Base-by-base conservation (phyloP, 2,329 filamentous ascomycete species). In the Volutella citrinella region DNA sequence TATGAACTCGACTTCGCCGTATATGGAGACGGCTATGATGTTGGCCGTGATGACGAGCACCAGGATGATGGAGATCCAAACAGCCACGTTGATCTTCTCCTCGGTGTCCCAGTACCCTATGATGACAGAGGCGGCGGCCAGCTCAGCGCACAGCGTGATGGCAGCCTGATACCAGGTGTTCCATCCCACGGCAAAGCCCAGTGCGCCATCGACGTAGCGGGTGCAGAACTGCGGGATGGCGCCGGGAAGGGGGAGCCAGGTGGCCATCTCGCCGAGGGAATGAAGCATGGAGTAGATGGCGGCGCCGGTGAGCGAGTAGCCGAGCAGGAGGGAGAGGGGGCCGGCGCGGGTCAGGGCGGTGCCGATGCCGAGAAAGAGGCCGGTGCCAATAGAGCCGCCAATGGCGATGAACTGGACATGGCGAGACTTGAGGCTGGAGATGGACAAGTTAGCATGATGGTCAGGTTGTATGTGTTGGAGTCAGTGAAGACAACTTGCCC, bases 1-100 rank as follows among this genome's bases (percentile, higher is more conserved):
- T 7, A 32, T 32, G 16, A 38, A 38, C 17, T 38, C 35, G 8
- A 30, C 30, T 10, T 33, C 30, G 14, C 35, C 35, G 14, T 32
- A 37, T 13, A 27, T 32, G 10, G 30, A 30, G 23, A 36, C 28
- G 9, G 34, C 34, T 6, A 36, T n/a, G 12, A 20, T 26, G 22
- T 36, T 31, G 9, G 31, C 19, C 3, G 17, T 19, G 17, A 36
- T 27, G 22, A 36, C 27, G 5, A 36, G 27, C 10, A 31, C 22
- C 9, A 36, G 14, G 7, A 22, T 36, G 14, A 18, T 19, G 5
- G 34, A 27, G 11, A 31, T 23, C 34, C 34, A 36, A 19, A 31
- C 27, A 11, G 21, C 28, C 17, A 23, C 27, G 15, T 31, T 36
- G 12, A 36, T 26, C 10, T 30, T n/a, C n/a, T n/a, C n/a, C n/a